Base-by-base conservation (phyloP, 306 rosid species). In the Carpinus viminea region DNA sequence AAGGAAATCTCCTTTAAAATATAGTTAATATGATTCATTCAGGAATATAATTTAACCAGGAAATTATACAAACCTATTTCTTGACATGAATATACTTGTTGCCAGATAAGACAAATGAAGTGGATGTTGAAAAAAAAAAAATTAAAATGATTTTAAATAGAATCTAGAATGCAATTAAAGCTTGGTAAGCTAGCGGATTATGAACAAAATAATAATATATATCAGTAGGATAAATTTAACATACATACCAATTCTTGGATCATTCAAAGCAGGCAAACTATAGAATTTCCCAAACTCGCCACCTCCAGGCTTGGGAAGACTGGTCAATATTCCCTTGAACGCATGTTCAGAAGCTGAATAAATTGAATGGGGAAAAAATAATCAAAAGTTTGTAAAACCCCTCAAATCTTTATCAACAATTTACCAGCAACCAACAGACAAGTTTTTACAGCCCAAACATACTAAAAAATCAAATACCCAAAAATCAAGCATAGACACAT, bases 281-380 rank as follows among this genome's bases (percentile, higher is more conserved):
- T 79, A 79, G 59, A 73, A 79, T 28, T 79, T 65, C 20, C 83
- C 78, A 8, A 57, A 80, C 72, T 75, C 76, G 20, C 84, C 84
- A 59, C 84, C 84, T 47, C 70, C 72, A 74, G 55, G 81, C 78
- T 76, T 81, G 70, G 80, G 81, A 18, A 82, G 76, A 48, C 72
- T 57, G 50, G 73, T 74, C 51, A 82, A 13, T 73, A 77, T 77
- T 55, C 59, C 65, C 72, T 82, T 48, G 64, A 56, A 78, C 52
- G 73, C 31, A 68, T 74, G 72, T 43, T 78, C 73, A 53, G 79
- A 47, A 78, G 86, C 83, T 78, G 76, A 74, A 74, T 38, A 56
- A 3, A 11, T 34, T 9, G 17, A 56, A 74, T 2, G 48, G 26
- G 12, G n/a, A 38, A 34, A 13, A 31, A 20, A 71, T 16, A 26